Percentiles rank a stretch among this genome's conserved stretches.
phyloP scores from a whole-genome alignment of 192 early-diverging fungal species.

The Jimgerdemannia flammicorona region DNA sequence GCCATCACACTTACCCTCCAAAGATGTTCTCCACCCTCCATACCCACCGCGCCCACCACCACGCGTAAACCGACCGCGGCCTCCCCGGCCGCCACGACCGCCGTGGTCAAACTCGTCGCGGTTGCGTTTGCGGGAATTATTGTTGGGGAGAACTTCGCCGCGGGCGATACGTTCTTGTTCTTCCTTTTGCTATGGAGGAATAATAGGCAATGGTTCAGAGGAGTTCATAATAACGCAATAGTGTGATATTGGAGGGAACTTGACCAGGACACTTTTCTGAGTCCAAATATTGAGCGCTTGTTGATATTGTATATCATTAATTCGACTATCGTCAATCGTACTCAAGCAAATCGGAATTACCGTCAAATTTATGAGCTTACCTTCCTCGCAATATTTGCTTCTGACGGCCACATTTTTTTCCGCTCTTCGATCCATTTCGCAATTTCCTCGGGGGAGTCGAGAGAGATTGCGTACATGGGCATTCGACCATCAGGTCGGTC shows the following conservation, averaged over 20 bases:
- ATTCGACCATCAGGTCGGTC: background rate
- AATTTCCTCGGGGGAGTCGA: constrained; percentile 70
- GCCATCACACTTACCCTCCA: too few relatives aligned
- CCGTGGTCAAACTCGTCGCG: background rate
- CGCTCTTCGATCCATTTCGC: constrained; percentile 81
- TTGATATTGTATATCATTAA: too few relatives aligned
- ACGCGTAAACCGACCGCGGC: background rate
- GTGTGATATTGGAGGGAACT: too few relatives aligned
- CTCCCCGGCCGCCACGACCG: background rate
- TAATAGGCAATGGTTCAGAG: background rate
- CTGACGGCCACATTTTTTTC: constrained; percentile 75
- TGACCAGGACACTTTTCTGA: too few relatives aligned
- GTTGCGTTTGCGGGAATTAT: constrained; percentile 3
- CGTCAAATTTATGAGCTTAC: constrained; percentile 20
- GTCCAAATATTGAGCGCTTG: too few relatives aligned
- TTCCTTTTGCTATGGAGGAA: constrained; percentile 29
- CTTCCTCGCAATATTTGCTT: constrained; percentile 63
- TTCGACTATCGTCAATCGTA: background rate
- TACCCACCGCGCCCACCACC: background rate
- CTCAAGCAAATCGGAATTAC: background rate
- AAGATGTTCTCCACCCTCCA: too few relatives aligned
- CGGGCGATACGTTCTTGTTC: constrained; percentile 21
- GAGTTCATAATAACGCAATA: background rate
- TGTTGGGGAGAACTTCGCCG: constrained; percentile 24
- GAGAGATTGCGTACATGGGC: background rate